Conservation (phyloP, 441 rosid species). For the Pelargonium exstipulatum region DNA sequence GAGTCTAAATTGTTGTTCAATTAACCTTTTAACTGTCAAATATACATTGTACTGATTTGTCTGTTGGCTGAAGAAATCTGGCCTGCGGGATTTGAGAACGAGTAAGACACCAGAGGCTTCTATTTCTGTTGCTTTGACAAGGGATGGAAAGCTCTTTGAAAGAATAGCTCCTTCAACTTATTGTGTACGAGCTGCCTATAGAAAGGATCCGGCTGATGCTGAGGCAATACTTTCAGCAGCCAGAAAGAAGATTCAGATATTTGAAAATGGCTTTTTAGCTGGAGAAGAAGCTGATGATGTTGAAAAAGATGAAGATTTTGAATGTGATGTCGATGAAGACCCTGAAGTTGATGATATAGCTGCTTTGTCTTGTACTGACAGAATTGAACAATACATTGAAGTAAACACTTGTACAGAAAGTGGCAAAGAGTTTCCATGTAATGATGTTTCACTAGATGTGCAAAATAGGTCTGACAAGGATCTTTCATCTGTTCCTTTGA, state of each 20-base stretch:
- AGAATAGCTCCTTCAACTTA: constrained; percentile 89
- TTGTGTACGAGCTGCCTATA: constrained; percentile 66
- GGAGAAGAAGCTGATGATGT: constrained; percentile 60
- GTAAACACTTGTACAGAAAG: constrained; percentile 29
- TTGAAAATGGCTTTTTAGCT: constrained; percentile 59
- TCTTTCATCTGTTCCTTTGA: constrained; percentile 29
- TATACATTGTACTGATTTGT: constrained; percentile 8
- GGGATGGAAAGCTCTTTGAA: constrained; percentile 81
- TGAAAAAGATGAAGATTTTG: constrained; percentile 55
- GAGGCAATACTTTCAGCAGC: constrained; percentile 66
- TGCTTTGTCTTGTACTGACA: constrained; percentile 37
- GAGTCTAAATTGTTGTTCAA: constrained; percentile 11
- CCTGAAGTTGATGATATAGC: constrained; percentile 72
- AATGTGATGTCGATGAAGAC: constrained; percentile 56
- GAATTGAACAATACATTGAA: constrained; percentile 27
- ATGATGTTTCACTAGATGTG: neutral
- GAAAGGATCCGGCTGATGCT: constrained; percentile 63
- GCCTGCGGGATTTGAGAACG: constrained; percentile 74
- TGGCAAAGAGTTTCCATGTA: constrained; percentile 15
- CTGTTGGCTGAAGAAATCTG: constrained; percentile 50
- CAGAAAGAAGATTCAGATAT: constrained; percentile 54
- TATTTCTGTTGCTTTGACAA: constrained; percentile 81
- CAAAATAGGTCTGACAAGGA: neutral
- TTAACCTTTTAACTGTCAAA: neutral
- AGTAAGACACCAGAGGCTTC: constrained; percentile 94